Percentiles rank a stretch among this genome's conserved stretches.
phyloP scores from a whole-genome alignment of 371 early-diverging fungal genomes.

The Rhizopus arrhizus region DNA sequence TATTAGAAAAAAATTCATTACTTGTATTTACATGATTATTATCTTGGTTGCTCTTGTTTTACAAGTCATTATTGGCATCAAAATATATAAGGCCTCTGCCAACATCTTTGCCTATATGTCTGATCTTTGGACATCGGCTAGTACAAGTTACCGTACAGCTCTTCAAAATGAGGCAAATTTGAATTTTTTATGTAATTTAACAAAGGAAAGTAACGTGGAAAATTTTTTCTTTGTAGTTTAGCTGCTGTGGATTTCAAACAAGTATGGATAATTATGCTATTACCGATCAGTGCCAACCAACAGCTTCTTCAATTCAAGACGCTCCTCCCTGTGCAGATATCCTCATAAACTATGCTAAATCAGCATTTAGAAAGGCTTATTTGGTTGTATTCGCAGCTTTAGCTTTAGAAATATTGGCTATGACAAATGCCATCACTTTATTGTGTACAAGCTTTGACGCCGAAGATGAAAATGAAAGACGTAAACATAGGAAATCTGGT shows the following conservation, averaged over 20 bases:
- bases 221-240: constrained; percentile 28
- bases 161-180: constrained; percentile 34
- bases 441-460: constrained; percentile 37
- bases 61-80: constrained; percentile 47
- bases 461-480: constrained; percentile 45
- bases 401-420: constrained; percentile 42
- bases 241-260: constrained; percentile 50
- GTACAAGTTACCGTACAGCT: constrained; percentile 18
- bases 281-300: constrained; percentile 30
- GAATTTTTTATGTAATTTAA: background rate
- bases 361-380: constrained; percentile 40
- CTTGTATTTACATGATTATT: constrained; percentile 41
- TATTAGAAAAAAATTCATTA: constrained; percentile 27
- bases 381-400: constrained; percentile 45
- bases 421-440: constrained; percentile 48
- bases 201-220: background rate
- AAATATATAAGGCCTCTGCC: constrained; percentile 42
- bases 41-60: constrained; percentile 40
- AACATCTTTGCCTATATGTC: constrained; percentile 36
- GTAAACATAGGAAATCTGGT: constrained; percentile 47
- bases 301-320: constrained; percentile 6
- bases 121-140: constrained; percentile 36
- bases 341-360: constrained; percentile 28
- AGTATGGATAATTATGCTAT: constrained; percentile 33
- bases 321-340: constrained; percentile 27